phyloP scores from a whole-genome alignment of 2,329 filamentous ascomycete genomes.

The Ophiostoma populinum region DNA sequence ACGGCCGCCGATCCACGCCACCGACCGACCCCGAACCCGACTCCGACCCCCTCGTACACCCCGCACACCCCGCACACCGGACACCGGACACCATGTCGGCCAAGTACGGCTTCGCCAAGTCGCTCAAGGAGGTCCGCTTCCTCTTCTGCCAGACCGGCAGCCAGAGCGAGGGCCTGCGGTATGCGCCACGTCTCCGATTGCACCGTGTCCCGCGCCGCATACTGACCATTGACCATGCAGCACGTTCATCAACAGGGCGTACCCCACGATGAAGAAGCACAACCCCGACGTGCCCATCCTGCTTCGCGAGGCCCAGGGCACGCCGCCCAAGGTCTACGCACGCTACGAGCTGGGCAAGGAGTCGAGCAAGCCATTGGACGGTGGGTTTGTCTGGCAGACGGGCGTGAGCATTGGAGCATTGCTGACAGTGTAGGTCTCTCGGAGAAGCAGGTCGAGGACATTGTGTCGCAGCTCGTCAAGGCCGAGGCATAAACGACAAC shows the following conservation, averaged over 20 bases:
- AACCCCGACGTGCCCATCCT: constrained; percentile 90
- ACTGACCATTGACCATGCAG: constrained; percentile 26
- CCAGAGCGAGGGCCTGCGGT: constrained; percentile 73
- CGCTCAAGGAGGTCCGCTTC: constrained; percentile 90
- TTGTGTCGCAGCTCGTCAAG: constrained; percentile 38
- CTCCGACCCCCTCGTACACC: neutral
- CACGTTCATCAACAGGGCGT: constrained; percentile 76
- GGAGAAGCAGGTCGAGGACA: constrained; percentile 44
- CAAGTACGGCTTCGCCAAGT: constrained; percentile 82
- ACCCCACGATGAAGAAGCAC: constrained; percentile 98
- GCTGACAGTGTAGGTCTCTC: constrained; percentile 22
- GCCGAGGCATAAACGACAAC: constrained; percentile 14
- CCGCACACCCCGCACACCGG: no score
- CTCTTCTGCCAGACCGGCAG: constrained; percentile 91
- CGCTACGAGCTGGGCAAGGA: constrained; percentile 58
- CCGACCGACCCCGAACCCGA: neutral
- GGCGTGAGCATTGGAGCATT: neutral
- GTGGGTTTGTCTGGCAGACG: constrained; percentile 14
- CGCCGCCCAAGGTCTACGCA: constrained; percentile 72
- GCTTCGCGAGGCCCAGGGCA: constrained; percentile 78
- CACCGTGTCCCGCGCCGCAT: no score
- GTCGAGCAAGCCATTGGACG: constrained; percentile 38
- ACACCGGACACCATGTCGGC: constrained; percentile 71
- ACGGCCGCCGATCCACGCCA: no score
- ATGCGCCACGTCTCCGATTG: constrained; percentile 18